A percentile compares a stretch with the other conserved stretches of the same genome.
Evolutionary conservation across 805 yeast genomes (phyloP).

Genomic region (Metschnikowia picachoensis): DNA sequence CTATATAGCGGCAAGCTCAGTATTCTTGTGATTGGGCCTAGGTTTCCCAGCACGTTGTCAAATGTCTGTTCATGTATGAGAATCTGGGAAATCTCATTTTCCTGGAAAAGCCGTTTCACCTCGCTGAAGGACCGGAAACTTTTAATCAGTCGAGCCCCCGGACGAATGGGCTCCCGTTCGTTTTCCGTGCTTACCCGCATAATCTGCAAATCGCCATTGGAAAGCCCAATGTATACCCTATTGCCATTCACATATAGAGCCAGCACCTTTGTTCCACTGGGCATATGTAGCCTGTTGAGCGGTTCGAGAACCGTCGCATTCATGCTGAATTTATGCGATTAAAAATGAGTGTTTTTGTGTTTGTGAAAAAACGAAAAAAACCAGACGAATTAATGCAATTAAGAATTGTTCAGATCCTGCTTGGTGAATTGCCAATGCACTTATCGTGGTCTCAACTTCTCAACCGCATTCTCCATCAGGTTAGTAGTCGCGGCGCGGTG

Average conservation of each 20-base stretch:
- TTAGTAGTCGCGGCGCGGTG: no score
- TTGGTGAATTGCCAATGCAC: no score
- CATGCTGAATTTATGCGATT: constrained; percentile 19
- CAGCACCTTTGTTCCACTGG: constrained; percentile 21
- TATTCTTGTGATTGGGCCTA: constrained; percentile 19
- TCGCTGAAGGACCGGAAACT: constrained; percentile 26
- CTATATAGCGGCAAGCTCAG: constrained; percentile 15
- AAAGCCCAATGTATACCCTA: constrained; percentile 29
- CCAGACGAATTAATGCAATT: no score
- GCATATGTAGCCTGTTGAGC: constrained; percentile 29
- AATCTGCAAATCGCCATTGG: constrained; percentile 34
- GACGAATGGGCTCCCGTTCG: constrained; percentile 7
- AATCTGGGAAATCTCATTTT: constrained; percentile 18
- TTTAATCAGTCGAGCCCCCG: constrained; percentile 12
- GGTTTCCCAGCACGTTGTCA: constrained; percentile 17
- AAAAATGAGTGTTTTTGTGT: no score
- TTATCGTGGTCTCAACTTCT: no score
- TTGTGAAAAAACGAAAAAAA: no score
- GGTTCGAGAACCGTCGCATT: constrained; percentile 39
- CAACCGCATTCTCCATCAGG: no score
- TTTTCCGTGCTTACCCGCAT: constrained; percentile 18
- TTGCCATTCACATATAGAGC: constrained; percentile 21
- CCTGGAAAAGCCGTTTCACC: constrained; percentile 19
- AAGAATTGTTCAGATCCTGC: no score
- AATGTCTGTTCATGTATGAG: constrained; percentile 22